Conservation (phyloP, 2,329 filamentous ascomycete genomes). For the Pseudomassariella vexata region DNA sequence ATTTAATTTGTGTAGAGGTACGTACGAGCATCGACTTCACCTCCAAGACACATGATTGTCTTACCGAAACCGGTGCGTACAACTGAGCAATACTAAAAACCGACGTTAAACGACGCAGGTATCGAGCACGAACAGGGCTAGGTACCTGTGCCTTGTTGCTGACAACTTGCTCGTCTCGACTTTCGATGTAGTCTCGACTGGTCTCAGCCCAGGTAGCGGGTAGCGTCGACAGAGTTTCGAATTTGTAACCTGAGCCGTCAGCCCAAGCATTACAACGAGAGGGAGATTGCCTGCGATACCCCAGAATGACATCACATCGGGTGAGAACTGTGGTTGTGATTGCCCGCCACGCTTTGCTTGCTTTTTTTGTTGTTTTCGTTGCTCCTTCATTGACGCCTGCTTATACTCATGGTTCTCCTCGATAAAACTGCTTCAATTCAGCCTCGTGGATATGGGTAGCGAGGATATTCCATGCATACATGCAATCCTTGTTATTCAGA, state of each 20-base stretch:
- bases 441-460: too few species aligned
- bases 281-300: slow-evolving; percentile 41
- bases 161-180: slow-evolving; percentile 63
- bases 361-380: slow-evolving; percentile 48
- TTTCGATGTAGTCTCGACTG: slow-evolving; percentile 71
- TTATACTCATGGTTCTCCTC: slow-evolving; percentile 84
- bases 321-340: slow-evolving; percentile 38
- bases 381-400: slow-evolving; percentile 51
- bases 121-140: too few species aligned
- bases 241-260: slow-evolving; percentile 76
- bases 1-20: slow-evolving; percentile 14
- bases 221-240: slow-evolving; percentile 79
- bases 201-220: slow-evolving; percentile 69
- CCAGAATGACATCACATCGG: slow-evolving; percentile 89
- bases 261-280: slow-evolving; percentile 1
- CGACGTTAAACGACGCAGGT: too few species aligned
- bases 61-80: slow-evolving; percentile 82
- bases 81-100: slow-evolving; percentile 96
- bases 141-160: slow-evolving; percentile 87
- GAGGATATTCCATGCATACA: slow-evolving; percentile 34
- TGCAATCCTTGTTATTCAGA: slow-evolving; percentile 37
- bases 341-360: slow-evolving; percentile 16
- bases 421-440: slow-evolving; percentile 60
- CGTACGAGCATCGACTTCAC: slow-evolving; percentile 85
- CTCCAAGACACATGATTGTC: slow-evolving; percentile 71